Conservation (phyloP, 2,329 filamentous ascomycete species). For the Neofusicoccum umdonicola region DNA sequence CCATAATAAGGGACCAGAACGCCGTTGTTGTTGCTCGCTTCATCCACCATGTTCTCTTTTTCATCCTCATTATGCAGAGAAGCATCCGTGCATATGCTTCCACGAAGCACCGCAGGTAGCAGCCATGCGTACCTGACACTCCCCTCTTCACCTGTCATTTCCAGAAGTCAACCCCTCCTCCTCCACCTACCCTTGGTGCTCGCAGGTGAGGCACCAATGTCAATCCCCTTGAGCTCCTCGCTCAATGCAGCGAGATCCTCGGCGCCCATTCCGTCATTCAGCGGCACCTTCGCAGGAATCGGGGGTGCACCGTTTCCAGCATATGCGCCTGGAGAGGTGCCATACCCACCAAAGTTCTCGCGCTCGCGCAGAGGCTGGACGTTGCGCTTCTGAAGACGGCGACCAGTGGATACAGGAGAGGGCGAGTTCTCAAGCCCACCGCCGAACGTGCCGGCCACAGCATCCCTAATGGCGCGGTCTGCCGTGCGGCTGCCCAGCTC, state of each 20-base stretch:
- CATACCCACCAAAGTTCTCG: conserved; percentile 34
- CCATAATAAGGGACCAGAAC: conserved; percentile 3
- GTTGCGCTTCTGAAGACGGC: conserved; percentile 30
- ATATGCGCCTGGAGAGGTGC: conserved; percentile 27
- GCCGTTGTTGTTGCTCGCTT: not conserved
- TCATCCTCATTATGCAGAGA: conserved; percentile 4
- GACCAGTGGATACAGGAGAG: not conserved
- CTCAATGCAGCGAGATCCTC: conserved; percentile 60
- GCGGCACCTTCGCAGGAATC: conserved; percentile 68
- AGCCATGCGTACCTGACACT: not conserved
- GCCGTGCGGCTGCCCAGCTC: conserved; percentile 27
- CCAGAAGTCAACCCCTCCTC: conserved; percentile 3
- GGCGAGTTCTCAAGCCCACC: not conserved
- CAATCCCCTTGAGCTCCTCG: conserved; percentile 63
- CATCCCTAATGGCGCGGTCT: conserved; percentile 15
- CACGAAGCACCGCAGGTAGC: not conserved
- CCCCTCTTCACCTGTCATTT: conserved; percentile 1
- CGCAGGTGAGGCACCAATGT: conserved; percentile 38
- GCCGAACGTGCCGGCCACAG: conserved; percentile 1
- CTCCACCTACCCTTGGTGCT: conserved; percentile 5
- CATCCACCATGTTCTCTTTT: not conserved
- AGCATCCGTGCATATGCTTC: not conserved
- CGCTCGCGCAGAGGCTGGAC: conserved; percentile 31
- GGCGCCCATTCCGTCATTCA: conserved; percentile 47
- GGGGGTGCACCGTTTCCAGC: conserved; percentile 49